Evolutionary conservation across 208 protist genomes (phyloP).

Genomic region (Wallacemonas sp.): DNA sequence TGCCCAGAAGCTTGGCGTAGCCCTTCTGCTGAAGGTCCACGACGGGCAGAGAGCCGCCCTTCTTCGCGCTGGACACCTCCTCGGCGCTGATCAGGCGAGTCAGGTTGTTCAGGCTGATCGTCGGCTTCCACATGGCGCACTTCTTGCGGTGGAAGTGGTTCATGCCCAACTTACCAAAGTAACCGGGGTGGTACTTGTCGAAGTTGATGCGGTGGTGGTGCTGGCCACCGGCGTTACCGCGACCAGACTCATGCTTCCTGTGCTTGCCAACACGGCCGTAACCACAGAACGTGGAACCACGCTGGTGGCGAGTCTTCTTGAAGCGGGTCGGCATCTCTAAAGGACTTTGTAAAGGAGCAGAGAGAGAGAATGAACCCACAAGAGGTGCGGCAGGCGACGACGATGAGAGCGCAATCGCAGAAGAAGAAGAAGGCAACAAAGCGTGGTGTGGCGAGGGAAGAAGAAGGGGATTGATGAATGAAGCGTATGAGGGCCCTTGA

Average conservation of each 20-base stretch:
- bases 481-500: too few species aligned
- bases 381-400: background rate
- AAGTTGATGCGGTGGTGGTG: constrained; percentile 99
- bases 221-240: constrained; percentile 99
- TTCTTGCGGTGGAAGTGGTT: constrained; percentile 96
- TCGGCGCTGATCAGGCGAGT: constrained; percentile 97
- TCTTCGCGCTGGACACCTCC: constrained; percentile 69
- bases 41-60: constrained; percentile 94
- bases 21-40: constrained; percentile 97
- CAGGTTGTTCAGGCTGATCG: constrained; percentile 99
- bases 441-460: too few species aligned
- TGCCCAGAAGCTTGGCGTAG: constrained; percentile 99
- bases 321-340: constrained; percentile 88
- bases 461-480: too few species aligned
- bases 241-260: constrained; percentile 99
- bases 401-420: background rate
- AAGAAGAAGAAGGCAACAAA: too few species aligned
- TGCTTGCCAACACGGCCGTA: constrained; percentile 98
- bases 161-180: constrained; percentile 99
- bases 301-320: constrained; percentile 92
- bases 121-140: constrained; percentile 94
- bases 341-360: constrained; percentile 15
- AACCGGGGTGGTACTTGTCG: constrained; percentile 99
- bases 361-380: constrained; percentile 9
- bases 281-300: constrained; percentile 90